phyloP scores from a whole-genome alignment of 257 asterid genomes.

The Voacanga thouarsii region DNA sequence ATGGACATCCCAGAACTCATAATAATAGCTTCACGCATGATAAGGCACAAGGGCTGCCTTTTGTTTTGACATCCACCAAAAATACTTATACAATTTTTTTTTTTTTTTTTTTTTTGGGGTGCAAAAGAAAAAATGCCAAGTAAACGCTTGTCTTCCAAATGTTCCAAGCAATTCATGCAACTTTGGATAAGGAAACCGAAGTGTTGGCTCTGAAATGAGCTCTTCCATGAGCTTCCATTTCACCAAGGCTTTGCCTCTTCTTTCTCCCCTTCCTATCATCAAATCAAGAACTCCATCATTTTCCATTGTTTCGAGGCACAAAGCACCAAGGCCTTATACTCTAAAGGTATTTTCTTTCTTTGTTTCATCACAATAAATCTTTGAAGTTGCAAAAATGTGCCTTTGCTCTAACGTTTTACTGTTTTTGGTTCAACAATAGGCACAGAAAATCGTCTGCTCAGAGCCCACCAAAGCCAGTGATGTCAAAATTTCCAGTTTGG shows the following conservation, averaged over 20 bases:
- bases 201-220: constrained; percentile 56
- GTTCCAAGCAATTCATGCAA: constrained; percentile 24
- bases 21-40: not conserved
- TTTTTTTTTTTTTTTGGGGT: not conserved
- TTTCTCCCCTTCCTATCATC: constrained; percentile 24
- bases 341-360: constrained; percentile 8
- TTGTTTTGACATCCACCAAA: not conserved
- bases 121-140: not conserved
- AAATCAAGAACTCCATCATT: constrained; percentile 21
- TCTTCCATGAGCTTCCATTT: constrained; percentile 45
- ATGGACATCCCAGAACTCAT: too few relatives aligned
- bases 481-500: constrained; percentile 37
- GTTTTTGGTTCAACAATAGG: constrained; percentile 23
- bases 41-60: not conserved
- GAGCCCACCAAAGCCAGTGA: constrained; percentile 19
- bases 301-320: constrained; percentile 30
- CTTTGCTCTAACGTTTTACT: not conserved
- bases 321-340: not conserved
- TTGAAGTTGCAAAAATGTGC: not conserved
- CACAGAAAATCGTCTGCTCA: constrained; percentile 17
- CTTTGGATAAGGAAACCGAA: constrained; percentile 31
- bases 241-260: constrained; percentile 54
- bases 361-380: not conserved
- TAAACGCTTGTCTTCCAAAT: not conserved
- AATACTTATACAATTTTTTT: not conserved